phyloP scores from a whole-genome alignment of 768 basidiomycete species.

The Mycena olivaceomarginata region DNA sequence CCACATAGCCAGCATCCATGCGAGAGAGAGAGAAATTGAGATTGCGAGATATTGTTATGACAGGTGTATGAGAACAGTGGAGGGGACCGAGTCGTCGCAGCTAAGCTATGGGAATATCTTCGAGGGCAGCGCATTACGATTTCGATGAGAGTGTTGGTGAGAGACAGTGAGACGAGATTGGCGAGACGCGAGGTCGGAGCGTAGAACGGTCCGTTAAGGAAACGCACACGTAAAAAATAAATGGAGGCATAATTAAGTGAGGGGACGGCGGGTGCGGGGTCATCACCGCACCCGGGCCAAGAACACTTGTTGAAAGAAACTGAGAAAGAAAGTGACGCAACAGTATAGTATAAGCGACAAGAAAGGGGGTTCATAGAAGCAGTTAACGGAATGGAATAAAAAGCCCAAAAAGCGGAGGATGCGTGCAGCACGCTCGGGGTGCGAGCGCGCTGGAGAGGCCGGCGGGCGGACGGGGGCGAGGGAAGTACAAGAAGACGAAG shows the following conservation, averaged over 20 bases:
- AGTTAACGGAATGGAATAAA: slow-evolving; percentile 25
- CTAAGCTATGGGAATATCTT: slow-evolving; percentile 38
- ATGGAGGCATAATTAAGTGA: slow-evolving; percentile 47
- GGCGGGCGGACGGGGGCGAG: slow-evolving; percentile 30
- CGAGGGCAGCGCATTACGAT: slow-evolving; percentile 32
- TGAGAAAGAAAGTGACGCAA: slow-evolving; percentile 1
- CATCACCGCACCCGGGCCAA: slow-evolving; percentile 35
- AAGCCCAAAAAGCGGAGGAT: slow-evolving; percentile 39
- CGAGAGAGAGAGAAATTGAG: slow-evolving; percentile 34
- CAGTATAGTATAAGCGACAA: slow-evolving; percentile 29
- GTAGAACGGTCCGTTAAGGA: slow-evolving; percentile 37
- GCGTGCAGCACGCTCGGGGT: slow-evolving; percentile 4
- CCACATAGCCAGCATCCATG: slow-evolving; percentile 30
- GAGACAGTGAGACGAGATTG: neutral
- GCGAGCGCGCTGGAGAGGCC: slow-evolving; percentile 25
- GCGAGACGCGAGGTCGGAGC: neutral
- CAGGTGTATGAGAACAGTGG: slow-evolving; percentile 31
- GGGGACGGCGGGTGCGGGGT: slow-evolving; percentile 38
- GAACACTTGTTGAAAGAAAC: slow-evolving; percentile 38
- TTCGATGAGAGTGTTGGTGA: slow-evolving; percentile 4
- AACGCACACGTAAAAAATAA: slow-evolving; percentile 41
- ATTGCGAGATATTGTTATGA: slow-evolving; percentile 35
- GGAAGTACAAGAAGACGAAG: slow-evolving; percentile 40
- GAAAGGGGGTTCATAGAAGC: slow-evolving; percentile 27
- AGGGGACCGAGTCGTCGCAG: slow-evolving; percentile 26